These are phyloP conservation scores for Ascochyta viciae-villosae DNA, from an alignment of 2,329 filamentous ascomycete species.

Conservation along the genomic window DNA sequence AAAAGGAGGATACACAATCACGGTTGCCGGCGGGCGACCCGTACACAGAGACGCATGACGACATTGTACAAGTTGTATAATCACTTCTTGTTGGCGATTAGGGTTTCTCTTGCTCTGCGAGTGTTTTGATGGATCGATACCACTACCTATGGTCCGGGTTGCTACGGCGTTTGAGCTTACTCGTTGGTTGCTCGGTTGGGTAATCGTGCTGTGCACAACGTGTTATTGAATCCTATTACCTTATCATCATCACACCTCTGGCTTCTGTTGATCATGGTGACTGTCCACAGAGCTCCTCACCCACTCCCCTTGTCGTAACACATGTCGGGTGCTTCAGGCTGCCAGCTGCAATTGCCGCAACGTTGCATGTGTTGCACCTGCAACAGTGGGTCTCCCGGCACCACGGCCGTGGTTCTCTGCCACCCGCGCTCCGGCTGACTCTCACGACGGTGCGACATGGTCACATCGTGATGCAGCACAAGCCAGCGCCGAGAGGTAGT, in stretches of 20 bases:
- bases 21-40: conserved; percentile 23
- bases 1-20: conserved; percentile 18
- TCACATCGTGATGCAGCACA: background rate
- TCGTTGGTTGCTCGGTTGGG: background rate
- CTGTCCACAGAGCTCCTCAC: background rate
- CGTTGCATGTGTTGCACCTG: background rate
- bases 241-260: background rate
- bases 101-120: background rate
- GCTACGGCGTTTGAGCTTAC: conserved; percentile 7
- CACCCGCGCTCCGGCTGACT: background rate
- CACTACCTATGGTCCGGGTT: conserved; percentile 21
- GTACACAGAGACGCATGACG: conserved; percentile 27
- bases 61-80: conserved; percentile 16
- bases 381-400: conserved; percentile 1
- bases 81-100: conserved; percentile 5
- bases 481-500: background rate
- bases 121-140: conserved; percentile 19
- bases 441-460: background rate
- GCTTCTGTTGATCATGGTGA: background rate
- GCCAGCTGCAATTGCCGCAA: conserved; percentile 1
- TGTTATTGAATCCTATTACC: conserved; percentile 6
- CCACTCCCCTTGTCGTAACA: background rate
- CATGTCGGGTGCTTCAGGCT: background rate
- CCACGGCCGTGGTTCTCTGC: conserved; percentile 7
- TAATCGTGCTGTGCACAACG: conserved; percentile 19